Conservation (phyloP, 768 basidiomycete species). For the Russula earlei region DNA sequence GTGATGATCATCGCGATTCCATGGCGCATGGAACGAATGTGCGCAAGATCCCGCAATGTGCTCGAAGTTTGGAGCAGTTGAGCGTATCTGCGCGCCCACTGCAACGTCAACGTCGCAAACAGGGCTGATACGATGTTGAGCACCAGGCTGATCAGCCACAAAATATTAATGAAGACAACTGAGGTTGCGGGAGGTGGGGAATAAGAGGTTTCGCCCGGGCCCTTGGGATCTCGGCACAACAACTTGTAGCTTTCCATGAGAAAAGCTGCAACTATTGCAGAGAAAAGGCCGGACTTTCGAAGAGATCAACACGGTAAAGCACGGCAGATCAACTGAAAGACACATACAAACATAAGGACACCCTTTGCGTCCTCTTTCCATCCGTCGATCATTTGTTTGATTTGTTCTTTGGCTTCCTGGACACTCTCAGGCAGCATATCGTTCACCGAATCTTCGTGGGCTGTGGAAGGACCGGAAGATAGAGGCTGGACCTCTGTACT, state of each 20-base stretch:
- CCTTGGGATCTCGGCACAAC: conserved; percentile 2
- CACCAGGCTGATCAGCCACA: conserved; percentile 15
- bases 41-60: conserved; percentile 27
- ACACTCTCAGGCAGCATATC: conserved; percentile 5
- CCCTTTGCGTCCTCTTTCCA: conserved; percentile 13
- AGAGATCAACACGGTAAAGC: neutral
- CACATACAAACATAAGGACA: conserved; percentile 15
- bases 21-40: conserved; percentile 24
- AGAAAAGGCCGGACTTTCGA: conserved; percentile 20
- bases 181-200: neutral
- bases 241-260: conserved; percentile 17
- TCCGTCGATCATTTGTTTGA: neutral
- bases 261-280: conserved; percentile 19
- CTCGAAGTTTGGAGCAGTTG: conserved; percentile 23
- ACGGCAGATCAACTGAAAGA: too few species aligned
- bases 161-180: conserved; percentile 1
- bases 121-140: conserved; percentile 12
- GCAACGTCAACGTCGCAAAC: conserved; percentile 6
- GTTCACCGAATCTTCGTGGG: neutral
- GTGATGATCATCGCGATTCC: conserved; percentile 36
- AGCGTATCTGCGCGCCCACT: conserved; percentile 13
- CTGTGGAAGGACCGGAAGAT: neutral
- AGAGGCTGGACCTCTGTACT: neutral
- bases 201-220: neutral
- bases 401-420: neutral